Evolutionary conservation across 768 basidiomycete genomes (phyloP), one percentile per base, ranked within the genome.

Genomic region (Suillus clintonianus): DNA sequence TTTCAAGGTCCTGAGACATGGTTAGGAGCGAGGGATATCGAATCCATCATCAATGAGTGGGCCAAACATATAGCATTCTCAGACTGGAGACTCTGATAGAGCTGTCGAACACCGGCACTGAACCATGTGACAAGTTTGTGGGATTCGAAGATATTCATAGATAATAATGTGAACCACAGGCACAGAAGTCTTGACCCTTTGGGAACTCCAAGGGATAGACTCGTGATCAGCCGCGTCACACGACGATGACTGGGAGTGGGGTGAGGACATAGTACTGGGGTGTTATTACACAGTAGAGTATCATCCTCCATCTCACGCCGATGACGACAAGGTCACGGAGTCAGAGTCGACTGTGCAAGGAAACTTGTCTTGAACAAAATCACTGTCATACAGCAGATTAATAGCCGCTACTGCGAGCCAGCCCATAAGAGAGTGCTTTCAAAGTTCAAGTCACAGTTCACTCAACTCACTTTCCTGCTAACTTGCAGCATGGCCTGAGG

Each of bases 1-100:
- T 83, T n/a, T 75, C 62, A 19, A 72, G 61, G 62, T 37, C 66
- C 61, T 62, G 62, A 37, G 71, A 68, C 71, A 72, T 71, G 63
- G 22, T 30, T 51, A n/a, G n/a, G 37, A 41, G 56, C 17, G 27
- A 42, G 37, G 56, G 56, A 41, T 41, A 57, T 57, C 24, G 27
- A 57, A 7, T 8, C 17, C 24, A 27, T 56, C 22, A 37, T 14
- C 27, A 57, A 11, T 19, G 17, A 27, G 15, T 27, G 0, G 27
- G 27, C 27, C 3, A 27, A 41, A 30, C 24, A 41, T 57, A 57
- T 57, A 57, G 36, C 34, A 37, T 37, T 56, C 34, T 37, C 54
- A 56, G 34, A 56, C 39, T 41, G 41, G 24, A 22, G 5, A 41
- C 17, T 51, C 27, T 8, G 15, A 50, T 1, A 30, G 15, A 50